phyloP scores from a whole-genome alignment of 257 asterid species.

The Sherardia arvensis region DNA sequence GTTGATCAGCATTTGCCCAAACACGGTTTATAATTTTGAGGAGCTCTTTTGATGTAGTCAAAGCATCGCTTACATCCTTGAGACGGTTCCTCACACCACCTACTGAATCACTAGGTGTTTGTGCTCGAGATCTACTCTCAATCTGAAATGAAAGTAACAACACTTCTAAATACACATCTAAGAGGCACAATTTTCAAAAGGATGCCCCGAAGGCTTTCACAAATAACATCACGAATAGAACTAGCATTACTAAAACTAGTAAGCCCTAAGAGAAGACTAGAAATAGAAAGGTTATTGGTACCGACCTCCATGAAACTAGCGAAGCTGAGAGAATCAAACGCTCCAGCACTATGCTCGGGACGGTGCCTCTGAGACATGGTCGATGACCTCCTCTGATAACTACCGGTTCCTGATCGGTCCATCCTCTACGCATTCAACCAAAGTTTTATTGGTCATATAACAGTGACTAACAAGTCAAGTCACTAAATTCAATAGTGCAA shows the following conservation, averaged over 20 bases:
- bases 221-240: neutral
- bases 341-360: constrained; percentile 32
- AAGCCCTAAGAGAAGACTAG: neutral
- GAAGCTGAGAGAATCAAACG: constrained; percentile 58
- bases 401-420: constrained; percentile 59
- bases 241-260: neutral
- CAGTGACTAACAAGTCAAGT: neutral
- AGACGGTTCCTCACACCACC: constrained; percentile 39
- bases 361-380: constrained; percentile 50
- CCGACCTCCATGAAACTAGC: constrained; percentile 84
- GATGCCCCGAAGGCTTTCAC: neutral
- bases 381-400: constrained; percentile 50
- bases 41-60: constrained; percentile 90
- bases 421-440: constrained; percentile 41
- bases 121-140: constrained; percentile 73
- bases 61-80: constrained; percentile 76
- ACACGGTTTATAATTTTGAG: constrained; percentile 74
- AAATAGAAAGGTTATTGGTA: neutral
- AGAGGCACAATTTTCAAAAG: neutral
- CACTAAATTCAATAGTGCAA: neutral
- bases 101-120: constrained; percentile 42
- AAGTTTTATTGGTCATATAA: neutral
- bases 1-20: constrained; percentile 73
- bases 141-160: constrained; percentile 32
- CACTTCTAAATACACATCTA: neutral